phyloP scores from a whole-genome alignment of 148 eudicot genomes.

The Spergularia bocconei region DNA sequence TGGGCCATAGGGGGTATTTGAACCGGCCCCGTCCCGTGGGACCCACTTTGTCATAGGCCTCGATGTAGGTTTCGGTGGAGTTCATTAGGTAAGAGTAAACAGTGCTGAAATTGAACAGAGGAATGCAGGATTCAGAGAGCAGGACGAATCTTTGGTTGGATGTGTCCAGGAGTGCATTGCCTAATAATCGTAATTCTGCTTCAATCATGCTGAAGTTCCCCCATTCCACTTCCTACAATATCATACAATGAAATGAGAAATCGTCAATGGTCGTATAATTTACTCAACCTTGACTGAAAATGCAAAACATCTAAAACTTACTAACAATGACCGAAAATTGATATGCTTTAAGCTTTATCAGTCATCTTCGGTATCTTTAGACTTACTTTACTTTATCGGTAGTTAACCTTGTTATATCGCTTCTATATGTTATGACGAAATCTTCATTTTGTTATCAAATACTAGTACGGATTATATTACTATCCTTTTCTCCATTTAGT shows the following conservation, averaged over 20 bases:
- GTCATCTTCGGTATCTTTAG: no score
- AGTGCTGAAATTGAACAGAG: constrained; percentile 72
- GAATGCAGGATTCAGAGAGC: constrained; percentile 89
- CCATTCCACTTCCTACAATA: constrained; percentile 63
- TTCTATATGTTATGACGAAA: no score
- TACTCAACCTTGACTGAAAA: no score
- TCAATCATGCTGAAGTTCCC: constrained; percentile 75
- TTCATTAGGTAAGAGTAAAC: constrained; percentile 66
- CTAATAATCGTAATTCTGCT: constrained; percentile 76
- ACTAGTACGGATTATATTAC: no score
- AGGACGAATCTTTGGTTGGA: constrained; percentile 75
- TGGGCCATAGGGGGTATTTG: constrained; percentile 58
- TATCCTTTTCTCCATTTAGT: no score
- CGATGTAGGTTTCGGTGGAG: constrained; percentile 51
- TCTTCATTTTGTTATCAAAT: no score
- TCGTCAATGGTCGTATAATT: no score
- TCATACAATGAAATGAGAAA: background rate
- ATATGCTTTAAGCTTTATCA: no score
- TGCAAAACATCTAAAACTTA: no score
- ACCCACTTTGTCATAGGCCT: constrained; percentile 51
- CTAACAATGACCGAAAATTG: no score
- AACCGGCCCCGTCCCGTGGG: constrained; percentile 72
- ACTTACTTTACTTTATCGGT: no score
- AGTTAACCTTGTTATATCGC: no score
- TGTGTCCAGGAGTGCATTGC: constrained; percentile 75